Conservation (phyloP, 208 protist species). For the Endotrypanum monterogeii region DNA sequence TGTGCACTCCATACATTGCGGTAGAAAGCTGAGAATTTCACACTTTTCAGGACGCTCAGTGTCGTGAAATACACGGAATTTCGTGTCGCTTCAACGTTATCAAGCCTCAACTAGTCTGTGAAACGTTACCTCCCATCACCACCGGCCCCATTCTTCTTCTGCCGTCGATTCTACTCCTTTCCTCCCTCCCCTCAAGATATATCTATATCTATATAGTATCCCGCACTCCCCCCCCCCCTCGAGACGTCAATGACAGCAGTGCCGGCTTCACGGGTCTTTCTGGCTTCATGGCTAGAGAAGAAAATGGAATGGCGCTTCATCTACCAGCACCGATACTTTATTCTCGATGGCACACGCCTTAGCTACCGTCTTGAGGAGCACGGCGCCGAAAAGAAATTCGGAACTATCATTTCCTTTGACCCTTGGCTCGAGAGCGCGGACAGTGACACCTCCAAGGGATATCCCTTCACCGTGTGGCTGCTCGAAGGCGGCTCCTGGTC, state of each 20-base stretch:
- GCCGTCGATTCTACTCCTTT: background rate
- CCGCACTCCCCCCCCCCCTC: background rate
- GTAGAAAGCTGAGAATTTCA: too few species aligned
- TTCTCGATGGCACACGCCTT: conserved; percentile 58
- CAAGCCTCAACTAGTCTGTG: too few species aligned
- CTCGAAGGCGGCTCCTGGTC: conserved; percentile 75
- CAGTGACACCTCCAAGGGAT: conserved; percentile 21
- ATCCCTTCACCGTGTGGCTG: conserved; percentile 68
- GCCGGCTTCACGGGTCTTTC: conserved; percentile 29
- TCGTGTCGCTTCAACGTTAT: too few species aligned
- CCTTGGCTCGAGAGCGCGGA: conserved; percentile 14
- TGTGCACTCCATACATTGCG: too few species aligned
- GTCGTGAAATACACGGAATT: too few species aligned
- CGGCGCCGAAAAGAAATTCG: conserved; percentile 53
- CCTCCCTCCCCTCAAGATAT: background rate
- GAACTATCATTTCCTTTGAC: conserved; percentile 61
- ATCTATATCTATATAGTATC: background rate
- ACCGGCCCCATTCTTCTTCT: too few species aligned
- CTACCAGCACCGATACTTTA: conserved; percentile 70
- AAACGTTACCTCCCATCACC: too few species aligned
- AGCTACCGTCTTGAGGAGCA: conserved; percentile 55
- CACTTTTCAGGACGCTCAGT: too few species aligned
- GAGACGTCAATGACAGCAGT: background rate
- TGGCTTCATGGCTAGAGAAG: conserved; percentile 69
- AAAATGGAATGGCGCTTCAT: conserved; percentile 77